phyloP scores from a whole-genome alignment of 139 green algal species.

The Chlorella sp. region DNA sequence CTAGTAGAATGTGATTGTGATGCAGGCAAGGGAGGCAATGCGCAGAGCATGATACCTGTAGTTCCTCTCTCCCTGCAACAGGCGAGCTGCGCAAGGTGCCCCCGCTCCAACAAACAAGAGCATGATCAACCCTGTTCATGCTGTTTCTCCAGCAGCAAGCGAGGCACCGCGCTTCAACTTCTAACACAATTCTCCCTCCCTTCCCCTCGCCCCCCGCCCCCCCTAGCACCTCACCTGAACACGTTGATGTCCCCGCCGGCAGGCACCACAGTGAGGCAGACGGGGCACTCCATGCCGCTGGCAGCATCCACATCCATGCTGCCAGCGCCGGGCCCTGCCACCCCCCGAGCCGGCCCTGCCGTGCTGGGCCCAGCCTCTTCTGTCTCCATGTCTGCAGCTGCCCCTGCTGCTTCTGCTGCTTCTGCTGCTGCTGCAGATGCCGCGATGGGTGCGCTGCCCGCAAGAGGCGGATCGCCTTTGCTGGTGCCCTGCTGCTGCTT shows the following conservation, averaged over 20 bases:
- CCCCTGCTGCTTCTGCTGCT: neutral
- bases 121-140: no score
- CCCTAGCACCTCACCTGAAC: conserved; percentile 5
- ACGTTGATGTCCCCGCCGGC: conserved; percentile 40
- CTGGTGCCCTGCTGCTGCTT: neutral
- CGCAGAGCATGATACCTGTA: no score
- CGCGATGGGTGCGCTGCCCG: no score
- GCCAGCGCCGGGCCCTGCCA: neutral
- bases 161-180: no score
- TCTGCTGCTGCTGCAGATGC: neutral
- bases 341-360: neutral
- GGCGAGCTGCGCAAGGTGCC: no score
- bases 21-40: no score
- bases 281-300: conserved; percentile 43
- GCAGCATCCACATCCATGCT: neutral
- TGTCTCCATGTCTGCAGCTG: neutral
- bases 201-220: no score
- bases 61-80: no score
- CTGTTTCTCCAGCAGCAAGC: no score
- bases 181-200: neutral
- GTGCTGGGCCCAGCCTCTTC: neutral
- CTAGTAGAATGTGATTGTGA: no score
- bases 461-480: neutral
- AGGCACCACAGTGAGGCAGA: conserved; percentile 33
- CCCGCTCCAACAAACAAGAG: no score